Evolutionary conservation across 768 basidiomycete species (phyloP), one percentile per base, ranked within the genome.

Genomic region (Gloeophyllum trabeum): DNA sequence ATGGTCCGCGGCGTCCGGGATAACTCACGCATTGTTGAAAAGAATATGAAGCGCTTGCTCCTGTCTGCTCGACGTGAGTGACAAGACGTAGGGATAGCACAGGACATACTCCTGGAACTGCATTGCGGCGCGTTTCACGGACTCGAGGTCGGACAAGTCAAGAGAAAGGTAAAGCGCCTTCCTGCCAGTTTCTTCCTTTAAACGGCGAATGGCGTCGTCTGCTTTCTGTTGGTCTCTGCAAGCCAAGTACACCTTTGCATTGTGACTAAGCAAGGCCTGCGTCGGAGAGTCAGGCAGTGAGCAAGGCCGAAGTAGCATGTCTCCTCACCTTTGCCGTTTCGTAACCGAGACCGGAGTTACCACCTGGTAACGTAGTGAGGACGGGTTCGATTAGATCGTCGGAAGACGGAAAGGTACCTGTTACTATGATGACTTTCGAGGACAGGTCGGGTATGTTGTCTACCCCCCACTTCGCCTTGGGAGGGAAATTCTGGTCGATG

Each of bases 171-270:
- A 53, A 19, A 50, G 39, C 3, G 56, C 51, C 28, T 53, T 52
- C 38, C 57, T 56, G 0, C 59, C 57, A 10, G 55, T 61, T 39
- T 48, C 43, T 1, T 48, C 25, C 39, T 52, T 49, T 23, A 62
- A 42, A 19, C 49, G 43, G n/a, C 43, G 24, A 25, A 62, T 57
- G 2, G 56, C 59, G 2, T 42, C 49, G 16, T 52, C 39, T 3
- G 57, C 53, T 43, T 54, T 59, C n/a, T 43, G 28, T 23, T 28
- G 30, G 34, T 43, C 51, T n/a, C 60, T 46, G 10, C 50, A 35
- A 5, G 55, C 58, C 46, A 61, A 41, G 43, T 61, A 62, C 4
- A 60, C 57, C 41, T 60, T 61, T 12, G 57, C 60, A 38, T 58
- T 57, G 28, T 57, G 53, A 21, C 19, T 20, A 3, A 59, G 49